Evolutionary conservation across 176 grass and related monocot genomes (phyloP).

Genomic region (Oryza meridionalis): DNA sequence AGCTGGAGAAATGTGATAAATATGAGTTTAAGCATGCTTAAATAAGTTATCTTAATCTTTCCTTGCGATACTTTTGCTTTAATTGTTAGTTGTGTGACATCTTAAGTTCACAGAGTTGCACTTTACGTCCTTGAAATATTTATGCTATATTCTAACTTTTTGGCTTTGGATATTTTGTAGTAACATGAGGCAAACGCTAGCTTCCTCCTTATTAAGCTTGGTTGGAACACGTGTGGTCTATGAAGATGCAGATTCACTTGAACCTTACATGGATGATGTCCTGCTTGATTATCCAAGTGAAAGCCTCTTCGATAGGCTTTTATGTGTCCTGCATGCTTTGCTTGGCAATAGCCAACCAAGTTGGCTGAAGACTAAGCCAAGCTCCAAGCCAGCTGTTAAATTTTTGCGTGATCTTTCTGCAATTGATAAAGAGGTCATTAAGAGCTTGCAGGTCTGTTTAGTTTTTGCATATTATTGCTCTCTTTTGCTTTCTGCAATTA

Average conservation of each 20-base stretch:
- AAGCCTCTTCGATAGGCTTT: slow-evolving; percentile 85
- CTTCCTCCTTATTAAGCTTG: slow-evolving; percentile 70
- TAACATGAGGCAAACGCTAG: slow-evolving; percentile 89
- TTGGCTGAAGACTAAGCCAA: slow-evolving; percentile 87
- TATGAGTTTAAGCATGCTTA: background rate
- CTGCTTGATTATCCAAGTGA: slow-evolving; percentile 69
- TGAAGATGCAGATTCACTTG: slow-evolving; percentile 75
- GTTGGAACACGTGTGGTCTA: slow-evolving; percentile 86
- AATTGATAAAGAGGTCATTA: slow-evolving; percentile 84
- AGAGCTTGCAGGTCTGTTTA: slow-evolving; percentile 78
- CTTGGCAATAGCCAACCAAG: slow-evolving; percentile 86
- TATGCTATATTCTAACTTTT: background rate
- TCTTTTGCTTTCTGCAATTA: background rate
- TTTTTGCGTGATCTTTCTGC: slow-evolving; percentile 62
- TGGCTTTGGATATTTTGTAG: slow-evolving; percentile 33
- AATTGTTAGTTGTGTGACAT: background rate
- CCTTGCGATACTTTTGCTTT: background rate
- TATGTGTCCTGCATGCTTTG: slow-evolving; percentile 89
- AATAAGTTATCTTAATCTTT: background rate
- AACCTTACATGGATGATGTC: slow-evolving; percentile 57
- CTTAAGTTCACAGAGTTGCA: background rate
- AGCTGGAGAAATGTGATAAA: background rate
- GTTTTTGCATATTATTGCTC: background rate
- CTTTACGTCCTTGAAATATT: background rate
- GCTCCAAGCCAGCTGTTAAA: slow-evolving; percentile 57